Evolutionary conservation across 345 rosid genomes (phyloP).

Genomic region (Laguncularia racemosa): DNA sequence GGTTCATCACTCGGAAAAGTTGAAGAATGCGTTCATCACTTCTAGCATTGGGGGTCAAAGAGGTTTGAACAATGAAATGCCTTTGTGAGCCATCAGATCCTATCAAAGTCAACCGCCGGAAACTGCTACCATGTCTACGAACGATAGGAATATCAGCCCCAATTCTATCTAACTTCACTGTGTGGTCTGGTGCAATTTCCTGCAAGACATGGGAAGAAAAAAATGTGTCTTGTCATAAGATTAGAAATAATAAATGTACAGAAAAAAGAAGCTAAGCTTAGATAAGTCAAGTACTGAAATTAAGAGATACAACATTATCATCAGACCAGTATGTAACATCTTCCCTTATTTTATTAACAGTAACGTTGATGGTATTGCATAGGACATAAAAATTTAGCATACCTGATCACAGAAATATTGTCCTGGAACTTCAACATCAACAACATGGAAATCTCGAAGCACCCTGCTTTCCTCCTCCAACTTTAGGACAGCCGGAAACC

Average conservation of each 20-base stretch:
- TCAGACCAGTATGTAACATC: background rate
- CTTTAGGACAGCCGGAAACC: slow-evolving; percentile 91
- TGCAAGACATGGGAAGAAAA: slow-evolving; percentile 21
- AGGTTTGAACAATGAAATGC: slow-evolving; percentile 96
- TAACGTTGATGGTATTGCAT: background rate
- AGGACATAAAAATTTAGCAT: background rate
- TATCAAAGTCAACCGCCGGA: slow-evolving; percentile 87
- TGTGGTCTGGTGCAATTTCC: slow-evolving; percentile 97
- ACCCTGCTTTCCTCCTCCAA: slow-evolving; percentile 97
- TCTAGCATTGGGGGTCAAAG: slow-evolving; percentile 97
- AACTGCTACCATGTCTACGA: slow-evolving; percentile 98
- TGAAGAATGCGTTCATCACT: slow-evolving; percentile 96
- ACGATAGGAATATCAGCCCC: slow-evolving; percentile 97
- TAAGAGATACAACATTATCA: too few relatives aligned
- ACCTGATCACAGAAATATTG: slow-evolving; percentile 98
- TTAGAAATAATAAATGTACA: background rate
- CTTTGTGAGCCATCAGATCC: slow-evolving; percentile 97
- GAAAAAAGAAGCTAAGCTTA: background rate
- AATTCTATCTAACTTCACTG: slow-evolving; percentile 80
- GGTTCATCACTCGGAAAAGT: slow-evolving; percentile 98
- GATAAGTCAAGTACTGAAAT: too few relatives aligned
- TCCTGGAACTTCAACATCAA: slow-evolving; percentile 99
- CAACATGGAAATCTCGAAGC: slow-evolving; percentile 86
- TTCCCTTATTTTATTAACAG: too few relatives aligned
- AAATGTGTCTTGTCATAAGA: background rate